Base-by-base conservation (phyloP, 2,329 filamentous ascomycete genomes). In the Trematosphaeria pertusa region DNA sequence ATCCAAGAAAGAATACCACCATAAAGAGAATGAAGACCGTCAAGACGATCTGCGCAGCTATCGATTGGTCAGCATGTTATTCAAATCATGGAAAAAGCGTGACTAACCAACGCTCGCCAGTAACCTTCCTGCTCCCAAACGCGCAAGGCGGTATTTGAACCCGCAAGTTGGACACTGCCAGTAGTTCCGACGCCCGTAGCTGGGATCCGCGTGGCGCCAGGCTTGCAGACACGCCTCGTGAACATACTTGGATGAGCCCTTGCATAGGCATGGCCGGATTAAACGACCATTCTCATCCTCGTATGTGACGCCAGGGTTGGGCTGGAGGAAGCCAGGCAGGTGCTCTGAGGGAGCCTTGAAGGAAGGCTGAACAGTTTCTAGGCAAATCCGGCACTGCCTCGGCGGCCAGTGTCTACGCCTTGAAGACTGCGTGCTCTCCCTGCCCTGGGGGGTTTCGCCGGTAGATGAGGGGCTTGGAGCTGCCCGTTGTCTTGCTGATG, bases 181-280 rank as follows among this genome's bases (percentile, higher is more conserved):
- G 68, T 86, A 95, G 60, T 92, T 91, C 46, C 88, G 82, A 46
- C 74, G 75, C 32, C 76, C 75, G 56, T 83, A 81, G 31, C 80
- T 64, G 0, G 89, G 87, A 65, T 91, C 85, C 33, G 89, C 82
- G 53, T 87, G 81, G 58, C 94, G 84, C 91, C 92, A 97, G 9
- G 83, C 80, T 62, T 88, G 84, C 37, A 99, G 79, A 66, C 94
- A 99, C 21, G 86, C 88, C 72, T 97, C 91, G 71, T 99, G 94
- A 18, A 97, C 91, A 73, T 96, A 97, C 75, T 89, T 89, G 60
- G 93, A 89, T 30, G 89, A 90, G 41, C 94, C 94, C 75, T 90
- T 95, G 81, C 94, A 99, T 74, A 87, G 86, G 79, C 94, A 99
- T 26, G 94, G 94, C 43, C 88, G 88, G 60, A 97, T 82, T 20